Base-by-base conservation (phyloP, 202 grass and related monocot genomes). In the Panicum virgatum region DNA sequence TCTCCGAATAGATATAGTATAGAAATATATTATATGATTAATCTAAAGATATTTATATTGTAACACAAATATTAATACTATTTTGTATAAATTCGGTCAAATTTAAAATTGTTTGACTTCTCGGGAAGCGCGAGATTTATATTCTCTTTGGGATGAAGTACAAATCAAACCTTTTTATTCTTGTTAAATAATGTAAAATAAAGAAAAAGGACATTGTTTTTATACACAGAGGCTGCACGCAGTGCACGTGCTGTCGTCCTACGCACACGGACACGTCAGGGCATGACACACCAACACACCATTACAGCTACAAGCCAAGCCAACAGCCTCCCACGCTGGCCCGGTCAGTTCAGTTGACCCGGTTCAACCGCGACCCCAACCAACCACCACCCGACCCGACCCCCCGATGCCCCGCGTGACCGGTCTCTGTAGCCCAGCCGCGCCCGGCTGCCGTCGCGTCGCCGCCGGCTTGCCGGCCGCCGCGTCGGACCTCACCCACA, bases 311-410 rank as follows among this genome's bases (percentile, higher is more conserved):
- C n/a, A n/a, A 29, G 23, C n/a, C n/a, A n/a, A n/a, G n/a, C 53
- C 51, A n/a, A 19, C 51, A 53, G 51, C 22, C 57, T 60, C 57
- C 1, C 14, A 60, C 25, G 57, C 23, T 60, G 57, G 23, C 57
- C 25, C 25, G 57, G 57, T 53, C 45, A 8, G 39, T 59, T 38
- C 54, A 27, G 13, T 62, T 20, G 76, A 67, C 62, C 36, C 63
- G 32, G 63, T 67, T 79, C 76, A 79, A 65, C 30, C 30, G 7
- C 20, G 76, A n/a, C n/a, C n/a, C n/a, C n/a, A n/a, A n/a, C n/a
- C n/a, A n/a, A n/a, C n/a, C n/a, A n/a, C n/a, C n/a, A n/a, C n/a
- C n/a, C n/a, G n/a, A n/a, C n/a, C n/a, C n/a, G 32, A 14, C 22
- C 19, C 4, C n/a, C n/a, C n/a, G n/a, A n/a, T n/a, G n/a, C n/a